Evolutionary conservation across 805 yeast genomes (phyloP).

Genomic region (Yarrowia deformans): DNA sequence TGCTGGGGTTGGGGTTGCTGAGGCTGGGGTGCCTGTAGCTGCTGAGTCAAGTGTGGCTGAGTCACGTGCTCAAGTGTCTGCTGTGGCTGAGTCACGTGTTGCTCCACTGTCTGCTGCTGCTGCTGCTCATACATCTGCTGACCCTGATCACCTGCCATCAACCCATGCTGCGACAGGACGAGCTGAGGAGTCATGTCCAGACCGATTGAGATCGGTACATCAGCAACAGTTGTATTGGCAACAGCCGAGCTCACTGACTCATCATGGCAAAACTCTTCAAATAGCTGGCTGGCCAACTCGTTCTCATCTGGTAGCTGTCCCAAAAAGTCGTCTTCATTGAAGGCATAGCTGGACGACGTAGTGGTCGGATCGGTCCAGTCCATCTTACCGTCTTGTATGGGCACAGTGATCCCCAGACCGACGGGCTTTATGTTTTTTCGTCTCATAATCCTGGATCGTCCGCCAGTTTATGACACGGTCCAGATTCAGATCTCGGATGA

Average conservation of each 20-base stretch:
- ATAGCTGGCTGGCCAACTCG: neutral
- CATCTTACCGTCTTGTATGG: neutral
- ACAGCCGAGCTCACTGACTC: neutral
- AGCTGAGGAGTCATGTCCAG: neutral
- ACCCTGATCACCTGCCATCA: neutral
- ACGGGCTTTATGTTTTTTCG: neutral
- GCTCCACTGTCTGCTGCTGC: too few relatives aligned
- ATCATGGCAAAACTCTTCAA: neutral
- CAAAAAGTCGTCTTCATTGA: neutral
- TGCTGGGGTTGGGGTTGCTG: too few relatives aligned
- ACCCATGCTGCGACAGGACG: constrained; percentile 1
- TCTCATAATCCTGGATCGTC: neutral
- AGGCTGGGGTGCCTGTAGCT: too few relatives aligned
- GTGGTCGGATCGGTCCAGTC: neutral
- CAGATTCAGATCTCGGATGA: neutral
- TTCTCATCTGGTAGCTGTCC: neutral
- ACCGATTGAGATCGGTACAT: too few relatives aligned
- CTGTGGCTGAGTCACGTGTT: too few relatives aligned
- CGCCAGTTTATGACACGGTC: neutral
- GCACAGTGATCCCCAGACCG: neutral
- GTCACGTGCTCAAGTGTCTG: too few relatives aligned
- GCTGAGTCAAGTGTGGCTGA: too few relatives aligned
- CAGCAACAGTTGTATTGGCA: too few relatives aligned
- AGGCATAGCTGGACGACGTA: neutral
- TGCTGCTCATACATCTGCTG: neutral